Percentiles rank a stretch among this genome's conserved stretches.
These are phyloP conservation scores for Fusarium udum DNA, from an alignment of 2,329 filamentous ascomycete genomes.

Conservation along the genomic window DNA sequence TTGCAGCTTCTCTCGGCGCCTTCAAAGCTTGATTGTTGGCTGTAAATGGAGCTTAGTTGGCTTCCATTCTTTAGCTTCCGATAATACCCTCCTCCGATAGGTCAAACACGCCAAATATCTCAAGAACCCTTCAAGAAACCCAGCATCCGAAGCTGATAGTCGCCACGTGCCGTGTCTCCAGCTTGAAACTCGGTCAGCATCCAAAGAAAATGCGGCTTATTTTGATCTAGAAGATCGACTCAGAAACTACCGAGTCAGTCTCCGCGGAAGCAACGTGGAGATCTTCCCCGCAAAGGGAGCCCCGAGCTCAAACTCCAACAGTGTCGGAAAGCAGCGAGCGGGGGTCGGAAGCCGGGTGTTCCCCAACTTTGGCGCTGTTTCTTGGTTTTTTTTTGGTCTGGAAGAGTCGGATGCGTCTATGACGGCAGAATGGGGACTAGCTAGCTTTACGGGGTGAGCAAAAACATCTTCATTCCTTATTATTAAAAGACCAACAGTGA, in stretches of 20 bases:
- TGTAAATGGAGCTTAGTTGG: not conserved
- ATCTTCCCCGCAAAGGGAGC: constrained; percentile 13
- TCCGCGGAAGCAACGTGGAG: not conserved
- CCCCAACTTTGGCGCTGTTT: not conserved
- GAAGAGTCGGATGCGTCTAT: constrained; percentile 7
- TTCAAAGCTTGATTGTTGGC: not conserved
- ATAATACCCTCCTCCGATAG: not conserved
- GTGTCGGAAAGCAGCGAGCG: not conserved
- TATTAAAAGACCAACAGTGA: not conserved
- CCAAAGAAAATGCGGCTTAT: not conserved
- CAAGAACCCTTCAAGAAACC: not conserved
- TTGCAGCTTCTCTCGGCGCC: not conserved
- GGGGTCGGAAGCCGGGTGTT: constrained; percentile 20
- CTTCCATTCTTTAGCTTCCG: not conserved
- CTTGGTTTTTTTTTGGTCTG: not conserved
- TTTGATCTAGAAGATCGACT: not conserved
- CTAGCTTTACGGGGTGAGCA: not conserved
- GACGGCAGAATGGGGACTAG: not conserved
- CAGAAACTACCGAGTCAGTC: constrained; percentile 2
- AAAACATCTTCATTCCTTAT: not conserved
- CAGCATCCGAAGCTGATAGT: not conserved
- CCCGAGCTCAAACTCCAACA: not conserved
- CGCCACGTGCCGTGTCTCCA: not conserved
- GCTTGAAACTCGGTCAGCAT: not conserved
- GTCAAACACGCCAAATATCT: not conserved